Conservation (phyloP, 2,329 filamentous ascomycete species). For the Aspergillus terreus region DNA sequence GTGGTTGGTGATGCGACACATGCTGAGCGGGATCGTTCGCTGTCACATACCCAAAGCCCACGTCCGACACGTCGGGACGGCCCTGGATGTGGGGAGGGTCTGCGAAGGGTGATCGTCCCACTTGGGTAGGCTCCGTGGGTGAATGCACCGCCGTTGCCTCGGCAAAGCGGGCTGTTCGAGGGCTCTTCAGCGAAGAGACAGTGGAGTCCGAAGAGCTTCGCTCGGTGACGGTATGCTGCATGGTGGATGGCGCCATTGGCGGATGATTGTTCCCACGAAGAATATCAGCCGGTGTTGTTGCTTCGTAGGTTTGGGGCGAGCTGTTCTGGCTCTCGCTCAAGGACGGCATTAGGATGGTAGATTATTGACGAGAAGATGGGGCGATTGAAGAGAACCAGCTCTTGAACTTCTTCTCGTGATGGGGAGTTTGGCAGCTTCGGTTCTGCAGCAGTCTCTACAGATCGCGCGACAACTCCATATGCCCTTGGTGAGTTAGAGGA, state of each 20-base stretch:
- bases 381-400: conserved; percentile 33
- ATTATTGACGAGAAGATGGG: not conserved
- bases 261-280: conserved; percentile 29
- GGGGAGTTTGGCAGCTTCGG: not conserved
- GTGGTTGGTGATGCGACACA: conserved; percentile 57
- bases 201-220: conserved; percentile 31
- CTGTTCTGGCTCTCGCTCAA: conserved; percentile 21
- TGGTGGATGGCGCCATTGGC: conserved; percentile 24
- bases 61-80: conserved; percentile 65
- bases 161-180: conserved; percentile 59
- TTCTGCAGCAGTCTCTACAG: not conserved
- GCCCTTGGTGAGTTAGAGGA: not conserved
- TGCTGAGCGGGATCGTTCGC: conserved; percentile 50
- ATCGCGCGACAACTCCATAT: not conserved
- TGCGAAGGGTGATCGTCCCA: conserved; percentile 47
- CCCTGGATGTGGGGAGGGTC: conserved; percentile 51
- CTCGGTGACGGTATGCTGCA: conserved; percentile 23
- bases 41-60: conserved; percentile 88
- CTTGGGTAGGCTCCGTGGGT: conserved; percentile 50
- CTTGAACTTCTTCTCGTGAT: conserved; percentile 15
- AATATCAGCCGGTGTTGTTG: conserved; percentile 38
- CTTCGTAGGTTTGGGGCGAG: conserved; percentile 30
- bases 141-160: conserved; percentile 64
- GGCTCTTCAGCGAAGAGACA: conserved; percentile 44
- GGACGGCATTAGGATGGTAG: conserved; percentile 20